A percentile compares a stretch with the other conserved stretches of the same genome.
phyloP scores from a whole-genome alignment of 371 early-diverging fungal species.

The Rhizopus stolonifer region DNA sequence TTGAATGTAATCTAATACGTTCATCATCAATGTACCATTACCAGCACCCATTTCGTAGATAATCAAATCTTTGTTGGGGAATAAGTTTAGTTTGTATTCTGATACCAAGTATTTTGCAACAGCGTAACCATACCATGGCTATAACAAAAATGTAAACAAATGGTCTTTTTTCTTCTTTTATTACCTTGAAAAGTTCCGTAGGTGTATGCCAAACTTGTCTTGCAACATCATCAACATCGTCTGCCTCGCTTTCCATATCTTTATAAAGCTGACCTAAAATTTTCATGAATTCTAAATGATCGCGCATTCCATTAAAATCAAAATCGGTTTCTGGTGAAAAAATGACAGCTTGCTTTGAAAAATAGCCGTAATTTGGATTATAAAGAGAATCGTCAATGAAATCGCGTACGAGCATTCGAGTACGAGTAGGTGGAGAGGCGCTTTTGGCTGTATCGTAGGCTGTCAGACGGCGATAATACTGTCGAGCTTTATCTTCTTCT shows the following conservation, averaged over 20 bases:
- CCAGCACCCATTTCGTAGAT: slow-evolving; percentile 97
- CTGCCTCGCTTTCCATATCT: slow-evolving; percentile 70
- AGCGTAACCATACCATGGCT: slow-evolving; percentile 91
- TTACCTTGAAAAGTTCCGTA: slow-evolving; percentile 91
- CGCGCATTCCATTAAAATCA: slow-evolving; percentile 65
- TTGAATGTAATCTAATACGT: slow-evolving; percentile 87
- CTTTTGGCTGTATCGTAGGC: slow-evolving; percentile 37
- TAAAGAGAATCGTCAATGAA: slow-evolving; percentile 96
- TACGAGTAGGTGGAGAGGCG: slow-evolving; percentile 52
- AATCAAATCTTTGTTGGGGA: slow-evolving; percentile 63
- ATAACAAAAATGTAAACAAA: not conserved
- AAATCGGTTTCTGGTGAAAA: slow-evolving; percentile 78
- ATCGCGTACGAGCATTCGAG: slow-evolving; percentile 80
- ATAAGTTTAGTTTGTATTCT: slow-evolving; percentile 67
- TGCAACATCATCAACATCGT: slow-evolving; percentile 60
- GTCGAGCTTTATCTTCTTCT: slow-evolving; percentile 28
- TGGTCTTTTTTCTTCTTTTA: not conserved
- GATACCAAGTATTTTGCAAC: slow-evolving; percentile 88
- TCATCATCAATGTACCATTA: slow-evolving; percentile 93
- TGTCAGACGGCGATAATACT: slow-evolving; percentile 39
- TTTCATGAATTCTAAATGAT: slow-evolving; percentile 83
- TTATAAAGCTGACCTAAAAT: slow-evolving; percentile 76
- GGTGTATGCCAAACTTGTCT: slow-evolving; percentile 97
- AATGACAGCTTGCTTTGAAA: slow-evolving; percentile 91
- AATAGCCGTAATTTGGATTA: slow-evolving; percentile 95